Conservation (phyloP, 2,329 filamentous ascomycete genomes). For the Ophiosphaerella narmari region DNA sequence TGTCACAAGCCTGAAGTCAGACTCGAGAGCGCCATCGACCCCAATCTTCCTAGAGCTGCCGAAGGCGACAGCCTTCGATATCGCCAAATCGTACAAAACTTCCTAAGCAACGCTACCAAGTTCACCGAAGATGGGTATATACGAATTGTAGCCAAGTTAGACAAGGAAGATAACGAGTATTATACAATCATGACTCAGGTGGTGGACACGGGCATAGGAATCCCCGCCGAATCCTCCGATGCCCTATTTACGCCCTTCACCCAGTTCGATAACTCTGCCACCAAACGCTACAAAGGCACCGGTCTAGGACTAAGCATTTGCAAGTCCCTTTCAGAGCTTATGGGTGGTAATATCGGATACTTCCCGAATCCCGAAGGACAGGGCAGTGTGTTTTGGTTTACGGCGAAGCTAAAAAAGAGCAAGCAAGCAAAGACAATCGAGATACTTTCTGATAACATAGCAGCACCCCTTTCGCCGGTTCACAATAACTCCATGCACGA, state of each 20-base stretch:
- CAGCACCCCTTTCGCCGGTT: conserved; percentile 9
- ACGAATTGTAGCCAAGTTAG: conserved; percentile 49
- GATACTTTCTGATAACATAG: conserved; percentile 14
- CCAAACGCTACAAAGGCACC: conserved; percentile 60
- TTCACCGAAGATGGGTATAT: conserved; percentile 64
- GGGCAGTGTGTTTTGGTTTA: conserved; percentile 60
- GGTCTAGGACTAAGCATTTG: conserved; percentile 63
- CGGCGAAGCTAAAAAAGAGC: conserved; percentile 42
- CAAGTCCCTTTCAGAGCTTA: conserved; percentile 60
- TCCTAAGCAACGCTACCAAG: conserved; percentile 65
- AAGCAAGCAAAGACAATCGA: conserved; percentile 24
- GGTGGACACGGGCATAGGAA: conserved; percentile 60
- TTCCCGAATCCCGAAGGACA: conserved; percentile 51
- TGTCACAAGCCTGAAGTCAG: conserved; percentile 54
- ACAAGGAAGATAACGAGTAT: conserved; percentile 48
- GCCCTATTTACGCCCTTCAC: conserved; percentile 62
- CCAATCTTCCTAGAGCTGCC: conserved; percentile 55
- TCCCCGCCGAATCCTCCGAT: conserved; percentile 51
- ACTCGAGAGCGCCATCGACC: conserved; percentile 52
- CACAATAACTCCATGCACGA: conserved; percentile 22
- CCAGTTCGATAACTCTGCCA: conserved; percentile 59
- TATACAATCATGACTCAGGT: conserved; percentile 59
- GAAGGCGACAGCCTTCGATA: conserved; percentile 64
- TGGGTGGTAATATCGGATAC: conserved; percentile 60
- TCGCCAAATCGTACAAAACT: conserved; percentile 66